phyloP scores from a whole-genome alignment of 139 green algal genomes.

The Chlamydomonas sp. region DNA sequence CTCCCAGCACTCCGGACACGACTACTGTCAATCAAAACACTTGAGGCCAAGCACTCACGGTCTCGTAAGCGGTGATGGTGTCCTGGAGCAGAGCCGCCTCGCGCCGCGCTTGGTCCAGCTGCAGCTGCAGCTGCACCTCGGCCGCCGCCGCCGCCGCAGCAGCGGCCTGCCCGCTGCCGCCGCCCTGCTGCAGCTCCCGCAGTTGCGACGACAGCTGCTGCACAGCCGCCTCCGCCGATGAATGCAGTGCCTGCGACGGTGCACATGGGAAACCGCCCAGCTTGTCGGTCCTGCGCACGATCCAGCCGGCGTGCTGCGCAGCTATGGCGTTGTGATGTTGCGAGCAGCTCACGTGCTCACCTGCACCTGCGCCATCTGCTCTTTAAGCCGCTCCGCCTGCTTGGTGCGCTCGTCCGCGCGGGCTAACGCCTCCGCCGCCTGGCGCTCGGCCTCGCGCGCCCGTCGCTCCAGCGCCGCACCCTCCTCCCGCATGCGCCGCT shows the following conservation, averaged over 20 bases:
- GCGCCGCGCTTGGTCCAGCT: background rate
- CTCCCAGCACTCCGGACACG: too few species aligned
- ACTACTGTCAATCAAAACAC: too few species aligned
- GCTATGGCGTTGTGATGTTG: background rate
- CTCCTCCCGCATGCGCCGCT: background rate
- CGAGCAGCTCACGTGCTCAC: background rate
- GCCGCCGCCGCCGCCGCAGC: background rate
- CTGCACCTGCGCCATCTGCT: slow-evolving; percentile 29
- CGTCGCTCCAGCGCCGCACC: background rate
- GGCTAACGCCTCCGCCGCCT: background rate
- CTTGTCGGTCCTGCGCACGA: too few species aligned
- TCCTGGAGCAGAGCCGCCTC: slow-evolving; percentile 7
- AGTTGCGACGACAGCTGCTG: slow-evolving; percentile 9
- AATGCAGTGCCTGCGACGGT: slow-evolving; percentile 12
- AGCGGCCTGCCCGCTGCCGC: background rate
- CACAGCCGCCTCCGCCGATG: slow-evolving; percentile 15
- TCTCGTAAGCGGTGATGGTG: background rate
- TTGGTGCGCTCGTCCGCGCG: slow-evolving; percentile 11
- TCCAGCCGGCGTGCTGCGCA: background rate
- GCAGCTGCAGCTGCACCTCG: background rate
- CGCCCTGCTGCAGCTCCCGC: slow-evolving; percentile 23
- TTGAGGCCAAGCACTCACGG: background rate
- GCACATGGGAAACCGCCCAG: background rate
- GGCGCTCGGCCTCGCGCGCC: background rate
- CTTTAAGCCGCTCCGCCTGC: slow-evolving; percentile 6